Percentiles rank a stretch among this genome's conserved stretches.
These are phyloP conservation scores for Lepidium africanum DNA, from an alignment of 345 rosid species.

Conservation along the genomic window DNA sequence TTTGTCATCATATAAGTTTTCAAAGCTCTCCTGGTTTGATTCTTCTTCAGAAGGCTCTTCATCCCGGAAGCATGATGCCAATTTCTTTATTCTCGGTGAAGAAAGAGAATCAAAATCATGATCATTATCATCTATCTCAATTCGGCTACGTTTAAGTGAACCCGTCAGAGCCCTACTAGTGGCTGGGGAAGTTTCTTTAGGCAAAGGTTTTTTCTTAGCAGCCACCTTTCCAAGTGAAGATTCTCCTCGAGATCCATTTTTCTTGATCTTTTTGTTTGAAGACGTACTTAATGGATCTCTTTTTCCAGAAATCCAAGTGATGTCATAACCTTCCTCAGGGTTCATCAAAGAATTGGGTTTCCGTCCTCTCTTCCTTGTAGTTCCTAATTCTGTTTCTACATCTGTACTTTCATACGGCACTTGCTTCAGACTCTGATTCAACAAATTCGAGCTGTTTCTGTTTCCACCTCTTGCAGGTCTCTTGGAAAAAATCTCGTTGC, in stretches of 20 bases:
- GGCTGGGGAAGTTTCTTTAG: constrained; percentile 14
- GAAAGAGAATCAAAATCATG: constrained; percentile 35
- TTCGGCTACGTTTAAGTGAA: constrained; percentile 28
- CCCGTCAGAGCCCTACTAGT: constrained; percentile 23
- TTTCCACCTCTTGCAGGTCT: constrained; percentile 12
- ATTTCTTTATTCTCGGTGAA: constrained; percentile 1
- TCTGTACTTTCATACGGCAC: constrained; percentile 29
- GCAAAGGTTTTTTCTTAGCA: constrained; percentile 26
- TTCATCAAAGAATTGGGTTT: constrained; percentile 68
- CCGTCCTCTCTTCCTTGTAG: constrained; percentile 50
- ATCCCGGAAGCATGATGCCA: constrained; percentile 18
- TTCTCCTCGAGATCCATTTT: constrained; percentile 24
- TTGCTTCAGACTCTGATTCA: constrained; percentile 21
- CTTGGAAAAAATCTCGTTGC: constrained; percentile 1
- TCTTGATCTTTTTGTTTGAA: constrained; percentile 17
- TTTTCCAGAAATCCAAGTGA: constrained; percentile 34
- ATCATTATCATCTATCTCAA: constrained; percentile 28
- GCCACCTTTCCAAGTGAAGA: constrained; percentile 23
- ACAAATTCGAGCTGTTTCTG: background rate
- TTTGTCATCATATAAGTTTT: constrained; percentile 13
- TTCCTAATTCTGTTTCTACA: constrained; percentile 26
- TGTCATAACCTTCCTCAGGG: constrained; percentile 64
- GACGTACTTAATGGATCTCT: constrained; percentile 24
- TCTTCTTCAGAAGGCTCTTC: constrained; percentile 27
- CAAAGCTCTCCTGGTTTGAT: constrained; percentile 25